Evolutionary conservation across 2,329 filamentous ascomycete species (phyloP), one percentile per base, ranked within the genome.

Genomic region (Fusarium camptoceras): DNA sequence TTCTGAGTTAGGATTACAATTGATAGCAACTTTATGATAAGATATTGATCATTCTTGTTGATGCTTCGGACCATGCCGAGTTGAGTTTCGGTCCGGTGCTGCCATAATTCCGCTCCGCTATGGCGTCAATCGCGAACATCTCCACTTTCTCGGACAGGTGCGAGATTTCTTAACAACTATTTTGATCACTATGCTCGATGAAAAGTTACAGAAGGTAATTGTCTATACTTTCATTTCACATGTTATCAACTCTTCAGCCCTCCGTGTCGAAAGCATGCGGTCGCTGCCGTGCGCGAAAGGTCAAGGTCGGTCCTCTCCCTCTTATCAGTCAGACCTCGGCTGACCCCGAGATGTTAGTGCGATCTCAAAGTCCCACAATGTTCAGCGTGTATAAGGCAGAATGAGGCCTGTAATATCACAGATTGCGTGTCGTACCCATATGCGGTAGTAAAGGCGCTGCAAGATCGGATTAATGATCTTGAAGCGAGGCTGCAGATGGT

Each of bases 331-430:
- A 8, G 1, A 11, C 0, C 10, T 50, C 44, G 55, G 59, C 46
- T 62, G 3, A 62, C 55, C 9, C 55, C 30, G 55, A 59, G n/a
- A 3, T 6, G 5, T 3, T 7, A 62, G 59, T 62, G 59, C 1
- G 59, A 62, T 3, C 59, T 62, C 4, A 53, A 39, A 0, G 46
- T 62, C 2, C 56, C 59, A 2, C 56, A 61, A 9, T 62, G 59
- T 5, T 20, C 59, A 10, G 34, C 59, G 1, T 62, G 59, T 8
- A 8, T 28, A 12, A 28, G 44, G 15, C 59, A 62, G 0, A 54
- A 61, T 11, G 46, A 62, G 10, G 20, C 31, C 0, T 62, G 59
- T 0, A 62, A 62, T 1, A 49, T 61, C 2, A 61, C 59, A 1
- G 59, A 61, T 1, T 54, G 56, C 2, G 56, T 62, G 0, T 61